Evolutionary conservation across 768 basidiomycete genomes (phyloP).

Genomic region (Cytidiella melzeri): DNA sequence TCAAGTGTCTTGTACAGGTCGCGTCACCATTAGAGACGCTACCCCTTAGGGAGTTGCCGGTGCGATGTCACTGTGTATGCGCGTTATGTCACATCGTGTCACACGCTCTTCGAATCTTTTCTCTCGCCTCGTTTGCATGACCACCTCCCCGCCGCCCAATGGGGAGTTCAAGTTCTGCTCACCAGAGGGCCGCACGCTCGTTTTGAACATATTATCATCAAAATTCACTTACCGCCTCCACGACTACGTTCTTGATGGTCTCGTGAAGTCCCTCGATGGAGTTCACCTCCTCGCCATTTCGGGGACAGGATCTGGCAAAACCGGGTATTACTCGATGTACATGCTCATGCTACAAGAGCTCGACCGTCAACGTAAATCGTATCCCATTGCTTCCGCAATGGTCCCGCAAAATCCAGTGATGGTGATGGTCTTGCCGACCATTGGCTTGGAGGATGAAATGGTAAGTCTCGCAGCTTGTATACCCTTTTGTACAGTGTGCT

Average conservation of each 20-base stretch:
- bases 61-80: background rate
- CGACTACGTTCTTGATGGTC: background rate
- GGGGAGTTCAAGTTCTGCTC: conserved; percentile 1
- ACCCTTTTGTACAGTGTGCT: too few species aligned
- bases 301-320: background rate
- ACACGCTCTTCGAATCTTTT: background rate
- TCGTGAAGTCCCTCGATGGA: background rate
- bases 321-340: background rate
- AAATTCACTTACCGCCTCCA: background rate
- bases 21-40: background rate
- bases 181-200: background rate
- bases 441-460: background rate
- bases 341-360: background rate
- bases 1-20: background rate
- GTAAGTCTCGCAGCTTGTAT: background rate
- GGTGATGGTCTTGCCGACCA: background rate
- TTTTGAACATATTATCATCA: background rate
- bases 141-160: background rate
- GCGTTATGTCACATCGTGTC: background rate
- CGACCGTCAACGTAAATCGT: background rate
- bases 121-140: too few species aligned
- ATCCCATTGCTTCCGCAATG: background rate
- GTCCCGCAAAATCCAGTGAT: background rate
- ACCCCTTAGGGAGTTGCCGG: background rate
- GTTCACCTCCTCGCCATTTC: background rate